phyloP scores from a whole-genome alignment of 176 grass and related monocot species.

The Saccharum spontaneum region DNA sequence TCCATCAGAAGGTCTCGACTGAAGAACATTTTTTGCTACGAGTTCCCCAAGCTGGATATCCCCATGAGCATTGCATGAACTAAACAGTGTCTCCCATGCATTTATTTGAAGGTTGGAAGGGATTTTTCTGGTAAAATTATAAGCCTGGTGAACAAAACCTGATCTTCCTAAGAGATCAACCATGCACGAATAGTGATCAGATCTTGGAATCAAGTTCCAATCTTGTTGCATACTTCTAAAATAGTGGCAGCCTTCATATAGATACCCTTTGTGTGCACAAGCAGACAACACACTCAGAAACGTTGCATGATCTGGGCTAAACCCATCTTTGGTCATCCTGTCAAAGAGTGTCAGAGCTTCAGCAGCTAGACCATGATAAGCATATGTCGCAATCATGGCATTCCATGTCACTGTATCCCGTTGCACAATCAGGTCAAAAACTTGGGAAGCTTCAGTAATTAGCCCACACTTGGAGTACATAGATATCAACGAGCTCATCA shows the following conservation, averaged over 20 bases:
- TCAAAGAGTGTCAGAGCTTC: constrained; percentile 62
- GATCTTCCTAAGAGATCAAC: constrained; percentile 76
- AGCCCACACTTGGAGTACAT: constrained; percentile 81
- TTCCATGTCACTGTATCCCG: constrained; percentile 76
- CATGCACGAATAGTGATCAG: constrained; percentile 81
- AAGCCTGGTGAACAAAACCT: constrained; percentile 61
- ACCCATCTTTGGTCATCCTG: constrained; percentile 53
- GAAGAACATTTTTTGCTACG: constrained; percentile 56
- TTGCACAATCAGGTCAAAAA: constrained; percentile 54
- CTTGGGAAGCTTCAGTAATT: constrained; percentile 50
- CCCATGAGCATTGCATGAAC: constrained; percentile 65
- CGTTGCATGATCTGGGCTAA: constrained; percentile 60
- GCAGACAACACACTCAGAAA: constrained; percentile 70
- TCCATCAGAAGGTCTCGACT: constrained; percentile 54
- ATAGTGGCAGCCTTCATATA: constrained; percentile 66
- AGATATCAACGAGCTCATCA: constrained; percentile 75
- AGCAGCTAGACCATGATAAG: constrained; percentile 66
- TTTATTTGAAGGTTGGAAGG: constrained; percentile 49
- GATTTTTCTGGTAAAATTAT: constrained; percentile 59
- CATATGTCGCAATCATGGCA: constrained; percentile 73
- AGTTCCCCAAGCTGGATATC: constrained; percentile 63
- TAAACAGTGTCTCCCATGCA: constrained; percentile 78
- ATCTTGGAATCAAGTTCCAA: constrained; percentile 64
- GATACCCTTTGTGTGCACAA: constrained; percentile 70
- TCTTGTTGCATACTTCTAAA: constrained; percentile 65